These are phyloP conservation scores for Chrysanthemum lavandulifolium DNA, from an alignment of 129 eudicot genomes.

Conservation along the genomic window DNA sequence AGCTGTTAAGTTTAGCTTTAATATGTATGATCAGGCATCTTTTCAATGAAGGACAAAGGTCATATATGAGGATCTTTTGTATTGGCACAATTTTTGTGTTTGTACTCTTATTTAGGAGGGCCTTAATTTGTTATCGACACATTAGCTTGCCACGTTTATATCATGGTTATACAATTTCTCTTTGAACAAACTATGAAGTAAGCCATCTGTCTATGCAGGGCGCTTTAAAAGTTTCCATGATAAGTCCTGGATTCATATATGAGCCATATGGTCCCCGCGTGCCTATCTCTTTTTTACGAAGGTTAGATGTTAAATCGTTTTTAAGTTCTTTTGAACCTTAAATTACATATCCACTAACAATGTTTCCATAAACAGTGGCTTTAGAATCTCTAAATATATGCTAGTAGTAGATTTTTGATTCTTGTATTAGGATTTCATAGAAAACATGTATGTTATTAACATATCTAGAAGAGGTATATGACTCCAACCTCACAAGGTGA, in stretches of 20 bases:
- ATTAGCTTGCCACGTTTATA: neutral
- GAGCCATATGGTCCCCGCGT: slow-evolving; percentile 96
- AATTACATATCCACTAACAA: slow-evolving; percentile 3
- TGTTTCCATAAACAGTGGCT: slow-evolving; percentile 6
- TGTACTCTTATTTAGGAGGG: slow-evolving; percentile 8
- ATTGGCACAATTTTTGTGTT: slow-evolving; percentile 2
- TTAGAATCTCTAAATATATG: slow-evolving; percentile 17
- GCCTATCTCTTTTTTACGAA: slow-evolving; percentile 62
- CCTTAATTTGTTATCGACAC: neutral
- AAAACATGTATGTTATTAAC: too few species aligned
- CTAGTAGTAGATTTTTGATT: neutral
- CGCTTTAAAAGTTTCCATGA: slow-evolving; percentile 60
- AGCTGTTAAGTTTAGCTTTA: too few species aligned
- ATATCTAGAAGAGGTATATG: too few species aligned
- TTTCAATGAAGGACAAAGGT: too few species aligned
- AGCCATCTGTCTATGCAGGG: slow-evolving; percentile 49
- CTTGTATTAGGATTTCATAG: neutral
- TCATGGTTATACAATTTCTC: neutral
- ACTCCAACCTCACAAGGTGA: too few species aligned
- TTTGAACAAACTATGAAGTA: slow-evolving; percentile 7
- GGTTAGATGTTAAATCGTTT: slow-evolving; percentile 46
- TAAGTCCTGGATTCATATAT: slow-evolving; percentile 84
- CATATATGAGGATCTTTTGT: neutral
- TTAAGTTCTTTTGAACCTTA: slow-evolving; percentile 5
- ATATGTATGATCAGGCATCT: too few species aligned